Percentiles rank a stretch among this genome's conserved stretches.
Conservation (phyloP, 306 rosid species). For the Coriaria nepalensis region DNA sequence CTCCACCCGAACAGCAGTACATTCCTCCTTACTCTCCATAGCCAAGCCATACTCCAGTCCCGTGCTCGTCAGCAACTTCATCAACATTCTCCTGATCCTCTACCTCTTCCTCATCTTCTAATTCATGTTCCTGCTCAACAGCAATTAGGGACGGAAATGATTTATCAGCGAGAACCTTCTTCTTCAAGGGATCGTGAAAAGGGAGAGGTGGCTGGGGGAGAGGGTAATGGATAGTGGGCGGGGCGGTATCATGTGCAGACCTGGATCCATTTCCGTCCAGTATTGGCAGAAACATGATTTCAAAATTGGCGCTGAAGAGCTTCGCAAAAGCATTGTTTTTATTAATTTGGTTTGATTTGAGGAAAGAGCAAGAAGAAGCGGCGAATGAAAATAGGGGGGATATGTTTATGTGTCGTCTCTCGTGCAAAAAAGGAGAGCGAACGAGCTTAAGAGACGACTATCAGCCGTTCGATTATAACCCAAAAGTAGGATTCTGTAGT, state of each 20-base stretch:
- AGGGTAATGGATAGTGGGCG: neutral
- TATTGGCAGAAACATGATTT: neutral
- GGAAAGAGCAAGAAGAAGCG: neutral
- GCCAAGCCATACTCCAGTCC: neutral
- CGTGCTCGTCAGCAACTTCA: neutral
- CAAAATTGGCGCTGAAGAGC: neutral
- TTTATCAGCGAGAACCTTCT: neutral
- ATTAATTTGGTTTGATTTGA: constrained; percentile 1
- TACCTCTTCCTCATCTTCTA: constrained; percentile 1
- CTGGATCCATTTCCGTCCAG: neutral
- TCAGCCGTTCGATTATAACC: too few species aligned
- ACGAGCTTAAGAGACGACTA: neutral
- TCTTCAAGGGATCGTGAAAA: neutral
- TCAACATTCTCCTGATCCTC: neutral
- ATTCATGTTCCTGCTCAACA: neutral
- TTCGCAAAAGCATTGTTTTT: constrained; percentile 5
- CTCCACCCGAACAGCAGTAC: neutral
- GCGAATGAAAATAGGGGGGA: constrained; percentile 7
- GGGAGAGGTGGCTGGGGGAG: neutral
- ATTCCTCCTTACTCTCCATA: neutral
- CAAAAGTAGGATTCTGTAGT: too few species aligned
- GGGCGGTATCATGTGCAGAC: neutral
- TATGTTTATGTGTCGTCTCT: too few species aligned
- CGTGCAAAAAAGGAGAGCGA: too few species aligned
- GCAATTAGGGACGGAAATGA: neutral